Evolutionary conservation across 2,329 filamentous ascomycete genomes (phyloP).

Genomic region (Pezicula carpinea): DNA sequence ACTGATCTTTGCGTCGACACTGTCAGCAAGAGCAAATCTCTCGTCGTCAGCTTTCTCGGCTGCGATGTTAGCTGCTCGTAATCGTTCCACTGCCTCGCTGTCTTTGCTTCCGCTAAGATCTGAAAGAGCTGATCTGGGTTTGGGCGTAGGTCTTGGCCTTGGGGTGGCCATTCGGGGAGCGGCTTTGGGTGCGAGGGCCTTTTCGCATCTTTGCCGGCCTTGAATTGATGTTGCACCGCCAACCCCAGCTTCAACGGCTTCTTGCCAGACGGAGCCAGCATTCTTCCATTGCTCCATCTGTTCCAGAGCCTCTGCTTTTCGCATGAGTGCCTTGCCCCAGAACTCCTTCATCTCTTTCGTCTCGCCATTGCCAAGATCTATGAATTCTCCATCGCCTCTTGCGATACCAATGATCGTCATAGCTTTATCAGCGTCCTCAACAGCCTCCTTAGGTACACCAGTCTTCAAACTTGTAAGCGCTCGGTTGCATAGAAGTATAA

Average conservation of each 20-base stretch:
- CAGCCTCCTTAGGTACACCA: constrained; percentile 82
- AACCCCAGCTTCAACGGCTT: constrained; percentile 77
- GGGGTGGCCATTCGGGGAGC: constrained; percentile 39
- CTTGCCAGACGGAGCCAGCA: constrained; percentile 73
- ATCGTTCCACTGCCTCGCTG: constrained; percentile 73
- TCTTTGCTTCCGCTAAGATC: constrained; percentile 37
- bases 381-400: constrained; percentile 74
- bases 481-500: constrained; percentile 88
- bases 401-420: constrained; percentile 74
- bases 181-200: constrained; percentile 71
- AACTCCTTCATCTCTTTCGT: constrained; percentile 87
- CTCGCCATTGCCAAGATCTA: constrained; percentile 59
- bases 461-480: constrained; percentile 87
- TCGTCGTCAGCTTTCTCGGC: constrained; percentile 87
- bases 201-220: constrained; percentile 85
- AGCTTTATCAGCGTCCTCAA: constrained; percentile 78
- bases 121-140: constrained; percentile 35
- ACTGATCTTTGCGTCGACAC: constrained; percentile 73
- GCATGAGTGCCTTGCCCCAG: constrained; percentile 86
- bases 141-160: constrained; percentile 34
- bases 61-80: constrained; percentile 79
- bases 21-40: constrained; percentile 82
- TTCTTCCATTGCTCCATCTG: constrained; percentile 93
- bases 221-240: constrained; percentile 82
- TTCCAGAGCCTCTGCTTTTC: constrained; percentile 93